Evolutionary conservation across 148 eudicot genomes (phyloP), one percentile per base, ranked within the genome.

Genomic region (Fallopia convolvulus): DNA sequence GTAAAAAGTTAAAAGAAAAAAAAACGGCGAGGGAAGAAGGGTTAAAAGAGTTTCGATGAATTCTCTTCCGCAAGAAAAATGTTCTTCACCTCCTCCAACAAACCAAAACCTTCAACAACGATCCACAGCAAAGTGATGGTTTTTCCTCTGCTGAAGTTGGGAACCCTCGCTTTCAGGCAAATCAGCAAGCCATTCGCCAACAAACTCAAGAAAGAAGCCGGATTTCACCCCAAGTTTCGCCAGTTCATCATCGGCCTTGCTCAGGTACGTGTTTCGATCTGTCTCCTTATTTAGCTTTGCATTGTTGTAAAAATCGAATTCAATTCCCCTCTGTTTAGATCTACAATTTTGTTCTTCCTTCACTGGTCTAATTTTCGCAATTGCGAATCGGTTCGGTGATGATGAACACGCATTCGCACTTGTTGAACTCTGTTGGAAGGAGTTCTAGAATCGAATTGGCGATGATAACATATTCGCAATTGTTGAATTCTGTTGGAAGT

Each of bases 211-310:
- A 50, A 71, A 8, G 39, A 71, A 39, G 80, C 80, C 14, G 80
- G 80, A 4, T 40, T 71, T 15, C 80, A 71, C 74, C 80, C 80
- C 10, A 78, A 49, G 50, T 78, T 78, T 78, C 80, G 80, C 17
- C 18, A 71, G 17, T 53, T 78, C 26, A 78, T 78, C 33, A 72
- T 78, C 70, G 58, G 63, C 75, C 39, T 78, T 14, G 80, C 80
- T 74, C 80, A 71, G 76, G 80, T 26, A 26, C 30, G 30, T 77
- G 2, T 21, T 8, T 23, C 12, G 12, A 3, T 20, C 66, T 15
- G 11, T 20, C 66, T 15, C 5, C 77, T 75, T 42, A 0, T 53
- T 40, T 18, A 52, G 20, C 5, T 75, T 8, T 15, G 9, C 41
- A 75, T 26, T 70, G 18, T 6, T 70, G 9, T 44, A 44, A 44